phyloP scores from a whole-genome alignment of 768 basidiomycete genomes.

The Chlorophyllum brunneum region DNA sequence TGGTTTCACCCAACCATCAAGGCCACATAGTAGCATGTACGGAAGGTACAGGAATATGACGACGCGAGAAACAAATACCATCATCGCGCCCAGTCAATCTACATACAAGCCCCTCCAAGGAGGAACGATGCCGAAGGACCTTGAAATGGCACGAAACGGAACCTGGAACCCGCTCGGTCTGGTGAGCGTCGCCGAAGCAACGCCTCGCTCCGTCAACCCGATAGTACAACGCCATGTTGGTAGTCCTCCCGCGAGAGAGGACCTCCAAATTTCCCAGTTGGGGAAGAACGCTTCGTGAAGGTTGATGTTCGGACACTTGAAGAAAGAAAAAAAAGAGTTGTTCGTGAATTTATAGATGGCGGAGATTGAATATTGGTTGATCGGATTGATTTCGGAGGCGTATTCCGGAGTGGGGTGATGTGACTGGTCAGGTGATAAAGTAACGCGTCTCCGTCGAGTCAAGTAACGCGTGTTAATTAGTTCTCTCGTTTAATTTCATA shows the following conservation, averaged over 20 bases:
- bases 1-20: conserved; percentile 84
- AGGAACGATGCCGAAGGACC: conserved; percentile 55
- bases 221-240: conserved; percentile 54
- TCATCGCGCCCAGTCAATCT: conserved; percentile 15
- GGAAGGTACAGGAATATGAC: conserved; percentile 84
- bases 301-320: conserved; percentile 66
- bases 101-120: conserved; percentile 33
- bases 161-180: conserved; percentile 34
- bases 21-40: conserved; percentile 76
- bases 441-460: neutral
- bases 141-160: conserved; percentile 37
- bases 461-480: neutral
- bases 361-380: conserved; percentile 25
- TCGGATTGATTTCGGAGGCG: neutral
- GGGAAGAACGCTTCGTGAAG: conserved; percentile 55
- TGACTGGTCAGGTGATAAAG: neutral
- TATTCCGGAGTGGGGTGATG: conserved; percentile 9
- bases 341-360: conserved; percentile 21
- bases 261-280: conserved; percentile 4
- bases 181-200: conserved; percentile 36
- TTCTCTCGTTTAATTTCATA: neutral
- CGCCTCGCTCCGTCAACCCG: conserved; percentile 79
- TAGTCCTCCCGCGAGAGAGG: conserved; percentile 2
- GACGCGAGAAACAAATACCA: conserved; percentile 42
- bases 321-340: conserved; percentile 20